phyloP scores from a whole-genome alignment of 352 stramenopile genomes.

The Globisporangium paddicum region DNA sequence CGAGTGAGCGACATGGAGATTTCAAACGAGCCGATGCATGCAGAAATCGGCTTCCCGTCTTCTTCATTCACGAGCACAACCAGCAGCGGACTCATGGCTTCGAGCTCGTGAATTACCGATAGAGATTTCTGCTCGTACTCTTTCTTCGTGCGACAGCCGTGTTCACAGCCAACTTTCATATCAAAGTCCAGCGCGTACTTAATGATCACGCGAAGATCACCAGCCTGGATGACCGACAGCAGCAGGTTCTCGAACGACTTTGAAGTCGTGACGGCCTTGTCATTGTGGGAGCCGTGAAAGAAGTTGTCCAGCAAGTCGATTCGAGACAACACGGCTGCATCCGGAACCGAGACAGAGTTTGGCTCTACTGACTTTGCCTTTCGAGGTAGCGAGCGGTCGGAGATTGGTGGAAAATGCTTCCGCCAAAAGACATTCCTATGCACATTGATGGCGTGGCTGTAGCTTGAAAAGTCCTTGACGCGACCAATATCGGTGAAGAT shows the following conservation, averaged over 20 bases:
- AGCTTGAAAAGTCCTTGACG: constrained; percentile 30
- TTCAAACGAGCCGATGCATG: constrained; percentile 44
- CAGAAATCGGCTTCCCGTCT: constrained; percentile 6
- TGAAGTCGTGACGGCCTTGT: constrained; percentile 24
- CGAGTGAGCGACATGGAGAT: constrained; percentile 41
- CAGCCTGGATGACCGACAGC: constrained; percentile 40
- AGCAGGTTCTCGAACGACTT: constrained; percentile 63
- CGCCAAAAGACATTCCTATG: constrained; percentile 64
- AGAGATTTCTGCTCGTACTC: constrained; percentile 49
- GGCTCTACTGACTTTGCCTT: background rate
- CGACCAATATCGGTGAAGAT: constrained; percentile 21
- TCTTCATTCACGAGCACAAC: constrained; percentile 36
- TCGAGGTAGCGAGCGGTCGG: background rate
- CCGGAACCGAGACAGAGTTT: background rate
- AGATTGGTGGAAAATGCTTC: constrained; percentile 32
- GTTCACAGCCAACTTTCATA: constrained; percentile 27
- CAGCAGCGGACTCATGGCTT: constrained; percentile 50
- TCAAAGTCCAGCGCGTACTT: constrained; percentile 32
- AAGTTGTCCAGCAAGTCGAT: constrained; percentile 55
- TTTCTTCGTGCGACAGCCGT: constrained; percentile 41
- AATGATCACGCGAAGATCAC: constrained; percentile 45
- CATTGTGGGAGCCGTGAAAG: constrained; percentile 49
- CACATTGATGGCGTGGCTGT: constrained; percentile 24
- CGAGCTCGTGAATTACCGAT: constrained; percentile 31
- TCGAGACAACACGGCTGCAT: background rate